Conservation (phyloP, 2,329 filamentous ascomycete genomes). For the Mycogone perniciosa region DNA sequence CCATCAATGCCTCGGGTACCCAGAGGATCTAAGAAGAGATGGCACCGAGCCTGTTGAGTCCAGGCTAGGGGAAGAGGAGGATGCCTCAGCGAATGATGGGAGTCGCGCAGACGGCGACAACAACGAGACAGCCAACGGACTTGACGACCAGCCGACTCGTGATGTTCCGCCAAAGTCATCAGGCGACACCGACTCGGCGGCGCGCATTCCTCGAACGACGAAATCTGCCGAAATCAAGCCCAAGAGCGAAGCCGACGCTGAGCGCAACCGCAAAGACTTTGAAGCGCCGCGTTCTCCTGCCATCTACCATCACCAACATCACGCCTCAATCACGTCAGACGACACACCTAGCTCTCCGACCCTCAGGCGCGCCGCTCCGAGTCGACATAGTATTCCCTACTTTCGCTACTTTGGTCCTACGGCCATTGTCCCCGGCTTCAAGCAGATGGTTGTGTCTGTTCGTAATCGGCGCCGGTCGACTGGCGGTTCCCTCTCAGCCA, state of each 20-base stretch:
- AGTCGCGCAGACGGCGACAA: slow-evolving; percentile 7
- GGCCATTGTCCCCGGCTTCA: slow-evolving; percentile 85
- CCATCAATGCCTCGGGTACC: slow-evolving; percentile 63
- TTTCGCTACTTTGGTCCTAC: slow-evolving; percentile 89
- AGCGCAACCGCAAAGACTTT: slow-evolving; percentile 22
- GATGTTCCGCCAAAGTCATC: background rate
- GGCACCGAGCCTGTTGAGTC: slow-evolving; percentile 18
- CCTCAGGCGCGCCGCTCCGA: slow-evolving; percentile 42
- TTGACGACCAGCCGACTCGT: background rate
- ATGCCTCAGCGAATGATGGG: slow-evolving; percentile 5
- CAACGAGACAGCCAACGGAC: background rate
- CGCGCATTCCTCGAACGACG: background rate
- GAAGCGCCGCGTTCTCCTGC: slow-evolving; percentile 11
- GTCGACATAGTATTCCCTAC: slow-evolving; percentile 66
- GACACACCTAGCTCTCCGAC: slow-evolving; percentile 34
- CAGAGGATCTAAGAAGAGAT: slow-evolving; percentile 44
- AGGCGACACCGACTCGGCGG: background rate
- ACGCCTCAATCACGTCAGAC: slow-evolving; percentile 15
- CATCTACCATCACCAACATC: slow-evolving; percentile 10
- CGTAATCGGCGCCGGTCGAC: slow-evolving; percentile 57
- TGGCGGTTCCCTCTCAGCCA: slow-evolving; percentile 49
- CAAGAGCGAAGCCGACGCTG: slow-evolving; percentile 17
- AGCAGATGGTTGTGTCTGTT: slow-evolving; percentile 82
- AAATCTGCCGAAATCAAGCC: background rate
- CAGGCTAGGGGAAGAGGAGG: slow-evolving; percentile 18